Percentiles rank a stretch among this genome's conserved stretches.
These are phyloP conservation scores for Boletus rubroflammeus DNA, from an alignment of 768 basidiomycete genomes.

Conservation along the genomic window DNA sequence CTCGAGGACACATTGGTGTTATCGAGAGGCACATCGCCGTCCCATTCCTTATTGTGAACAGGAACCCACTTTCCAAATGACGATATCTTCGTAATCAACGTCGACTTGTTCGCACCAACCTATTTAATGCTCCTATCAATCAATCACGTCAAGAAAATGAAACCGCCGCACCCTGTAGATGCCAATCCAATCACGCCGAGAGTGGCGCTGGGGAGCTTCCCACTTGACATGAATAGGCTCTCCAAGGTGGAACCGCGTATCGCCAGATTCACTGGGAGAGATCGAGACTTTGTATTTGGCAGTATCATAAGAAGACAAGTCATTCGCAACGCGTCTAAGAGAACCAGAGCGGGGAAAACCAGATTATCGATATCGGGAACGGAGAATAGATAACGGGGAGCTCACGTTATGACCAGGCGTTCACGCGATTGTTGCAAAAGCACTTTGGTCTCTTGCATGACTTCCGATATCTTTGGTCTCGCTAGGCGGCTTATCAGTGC, in stretches of 20 bases:
- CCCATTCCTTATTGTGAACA: constrained; percentile 89
- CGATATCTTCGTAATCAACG: constrained; percentile 76
- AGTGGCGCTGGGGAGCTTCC: constrained; percentile 84
- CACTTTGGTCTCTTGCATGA: constrained; percentile 90
- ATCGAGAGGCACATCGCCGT: constrained; percentile 73
- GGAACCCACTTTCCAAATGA: constrained; percentile 92
- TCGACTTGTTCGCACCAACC: constrained; percentile 87
- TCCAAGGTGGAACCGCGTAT: constrained; percentile 78
- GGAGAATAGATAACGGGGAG: constrained; percentile 8
- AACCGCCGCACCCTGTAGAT: constrained; percentile 63
- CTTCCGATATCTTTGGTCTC: constrained; percentile 82
- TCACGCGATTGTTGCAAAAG: constrained; percentile 89
- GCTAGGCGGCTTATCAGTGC: constrained; percentile 43
- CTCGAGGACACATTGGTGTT: constrained; percentile 35
- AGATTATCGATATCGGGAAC: background rate
- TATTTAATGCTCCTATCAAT: constrained; percentile 27
- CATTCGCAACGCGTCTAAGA: constrained; percentile 71
- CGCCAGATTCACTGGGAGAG: constrained; percentile 48
- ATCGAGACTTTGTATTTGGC: constrained; percentile 72
- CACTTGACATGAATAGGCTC: constrained; percentile 85
- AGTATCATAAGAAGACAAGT: constrained; percentile 76
- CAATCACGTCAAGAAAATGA: background rate
- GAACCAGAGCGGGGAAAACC: background rate
- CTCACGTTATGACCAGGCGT: constrained; percentile 87
- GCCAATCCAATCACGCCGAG: constrained; percentile 94